Evolutionary conservation across 225 moss, liverwort and hornwort genomes (phyloP).

Genomic region (Climacium dendroides): DNA sequence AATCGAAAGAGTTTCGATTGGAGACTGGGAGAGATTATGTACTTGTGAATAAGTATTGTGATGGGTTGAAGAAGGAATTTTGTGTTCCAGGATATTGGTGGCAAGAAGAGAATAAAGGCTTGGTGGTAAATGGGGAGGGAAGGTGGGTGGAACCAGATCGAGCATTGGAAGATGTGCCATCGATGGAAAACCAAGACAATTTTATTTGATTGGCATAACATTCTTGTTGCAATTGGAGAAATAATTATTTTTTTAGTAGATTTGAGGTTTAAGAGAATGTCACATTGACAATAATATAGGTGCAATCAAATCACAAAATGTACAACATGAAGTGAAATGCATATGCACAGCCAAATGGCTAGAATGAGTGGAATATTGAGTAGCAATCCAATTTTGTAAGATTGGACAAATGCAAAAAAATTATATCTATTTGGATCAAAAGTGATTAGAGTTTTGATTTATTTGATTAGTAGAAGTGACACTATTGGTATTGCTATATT

Average conservation of each 20-base stretch:
- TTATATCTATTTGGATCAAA: background rate
- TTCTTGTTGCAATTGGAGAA: too few relatives aligned
- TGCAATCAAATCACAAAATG: background rate
- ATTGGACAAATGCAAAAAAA: background rate
- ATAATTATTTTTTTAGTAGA: background rate
- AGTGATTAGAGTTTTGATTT: background rate
- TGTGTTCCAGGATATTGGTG: conserved; percentile 36
- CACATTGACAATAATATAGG: background rate
- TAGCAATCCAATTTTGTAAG: too few relatives aligned
- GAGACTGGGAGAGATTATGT: conserved; percentile 16
- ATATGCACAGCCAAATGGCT: background rate
- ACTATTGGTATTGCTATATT: background rate
- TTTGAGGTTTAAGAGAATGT: background rate
- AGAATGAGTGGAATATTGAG: background rate
- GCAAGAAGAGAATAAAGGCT: conserved; percentile 40
- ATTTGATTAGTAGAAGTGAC: background rate
- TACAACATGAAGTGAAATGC: background rate
- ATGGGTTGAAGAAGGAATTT: conserved; percentile 2
- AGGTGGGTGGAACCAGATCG: conserved; percentile 26
- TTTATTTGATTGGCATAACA: background rate
- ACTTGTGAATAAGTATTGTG: conserved; percentile 19
- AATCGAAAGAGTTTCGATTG: conserved; percentile 8
- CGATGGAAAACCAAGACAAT: conserved; percentile 15
- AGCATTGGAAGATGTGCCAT: conserved; percentile 4
- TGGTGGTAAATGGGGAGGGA: background rate